A percentile compares a stretch with the other conserved stretches of the same genome.
phyloP scores from a whole-genome alignment of 257 asterid species.

The Forsythia viridissima region DNA sequence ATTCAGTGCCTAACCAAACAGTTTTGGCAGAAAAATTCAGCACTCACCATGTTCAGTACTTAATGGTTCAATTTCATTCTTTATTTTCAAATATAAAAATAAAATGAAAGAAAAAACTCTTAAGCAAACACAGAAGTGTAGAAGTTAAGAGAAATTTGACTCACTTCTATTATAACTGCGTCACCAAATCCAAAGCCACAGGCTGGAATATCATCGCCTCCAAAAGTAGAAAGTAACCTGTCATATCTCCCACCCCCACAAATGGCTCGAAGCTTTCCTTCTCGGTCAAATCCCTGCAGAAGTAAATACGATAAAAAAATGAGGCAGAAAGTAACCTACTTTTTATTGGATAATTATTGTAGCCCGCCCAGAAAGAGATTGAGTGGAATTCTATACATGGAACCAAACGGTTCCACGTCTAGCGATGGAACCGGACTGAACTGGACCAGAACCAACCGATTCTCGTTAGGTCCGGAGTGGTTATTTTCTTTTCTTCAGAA shows the following conservation, averaged over 20 bases:
- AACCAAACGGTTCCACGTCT: neutral
- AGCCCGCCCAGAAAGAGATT: neutral
- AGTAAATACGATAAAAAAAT: conserved; percentile 15
- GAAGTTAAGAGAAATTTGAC: conserved; percentile 25
- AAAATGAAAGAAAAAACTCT: neutral
- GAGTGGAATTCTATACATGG: neutral
- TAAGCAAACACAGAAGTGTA: neutral
- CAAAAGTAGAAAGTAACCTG: conserved; percentile 77
- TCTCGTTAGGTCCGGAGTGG: neutral
- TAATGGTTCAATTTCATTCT: neutral
- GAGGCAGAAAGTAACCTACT: conserved; percentile 2
- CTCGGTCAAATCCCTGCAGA: conserved; percentile 88
- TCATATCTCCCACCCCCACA: conserved; percentile 99
- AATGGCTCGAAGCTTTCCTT: conserved; percentile 89
- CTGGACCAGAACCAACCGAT: neutral
- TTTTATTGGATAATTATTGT: neutral
- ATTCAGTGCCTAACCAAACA: neutral
- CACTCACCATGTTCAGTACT: neutral
- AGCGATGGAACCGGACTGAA: neutral
- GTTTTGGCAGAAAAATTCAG: neutral
- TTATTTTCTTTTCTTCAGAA: neutral
- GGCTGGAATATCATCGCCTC: conserved; percentile 94
- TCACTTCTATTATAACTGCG: conserved; percentile 95
- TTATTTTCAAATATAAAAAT: neutral
- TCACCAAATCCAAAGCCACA: conserved; percentile 99